Conservation (phyloP, 2,329 filamentous ascomycete genomes). For the Acephala macrosclerotiorum region DNA sequence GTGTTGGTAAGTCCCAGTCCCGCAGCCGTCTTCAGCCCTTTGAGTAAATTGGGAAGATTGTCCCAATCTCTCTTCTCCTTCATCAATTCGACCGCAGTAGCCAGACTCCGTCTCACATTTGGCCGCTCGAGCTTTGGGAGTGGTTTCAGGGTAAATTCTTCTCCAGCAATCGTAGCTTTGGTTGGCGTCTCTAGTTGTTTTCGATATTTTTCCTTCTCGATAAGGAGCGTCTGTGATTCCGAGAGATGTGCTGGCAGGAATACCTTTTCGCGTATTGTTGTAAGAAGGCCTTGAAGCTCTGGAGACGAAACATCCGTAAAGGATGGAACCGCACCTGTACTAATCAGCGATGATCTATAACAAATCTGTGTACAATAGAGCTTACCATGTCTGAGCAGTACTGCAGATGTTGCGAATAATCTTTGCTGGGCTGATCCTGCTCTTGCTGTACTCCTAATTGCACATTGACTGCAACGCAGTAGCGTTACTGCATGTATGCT, state of each 20-base stretch:
- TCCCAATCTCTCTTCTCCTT: constrained; percentile 44
- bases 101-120: constrained; percentile 18
- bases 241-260: constrained; percentile 69
- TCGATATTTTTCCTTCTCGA: constrained; percentile 57
- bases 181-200: constrained; percentile 60
- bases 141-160: constrained; percentile 45
- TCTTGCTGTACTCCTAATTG: constrained; percentile 23
- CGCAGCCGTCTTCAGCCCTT: constrained; percentile 36
- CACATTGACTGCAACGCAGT: constrained; percentile 32
- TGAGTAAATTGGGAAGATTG: constrained; percentile 42
- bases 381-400: constrained; percentile 38
- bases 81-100: constrained; percentile 39
- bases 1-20: neutral
- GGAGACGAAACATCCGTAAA: constrained; percentile 60
- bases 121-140: constrained; percentile 33
- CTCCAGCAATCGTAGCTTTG: constrained; percentile 64
- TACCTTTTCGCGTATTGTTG: constrained; percentile 61
- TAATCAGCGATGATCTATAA: constrained; percentile 10
- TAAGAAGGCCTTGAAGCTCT: constrained; percentile 61
- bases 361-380: neutral
- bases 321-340: constrained; percentile 38
- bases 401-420: constrained; percentile 41
- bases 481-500: constrained; percentile 24
- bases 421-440: constrained; percentile 18
- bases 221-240: constrained; percentile 57